A percentile compares a stretch with the other conserved stretches of the same genome.
Conservation (phyloP, 345 rosid species). For the Conringia planisiliqua region DNA sequence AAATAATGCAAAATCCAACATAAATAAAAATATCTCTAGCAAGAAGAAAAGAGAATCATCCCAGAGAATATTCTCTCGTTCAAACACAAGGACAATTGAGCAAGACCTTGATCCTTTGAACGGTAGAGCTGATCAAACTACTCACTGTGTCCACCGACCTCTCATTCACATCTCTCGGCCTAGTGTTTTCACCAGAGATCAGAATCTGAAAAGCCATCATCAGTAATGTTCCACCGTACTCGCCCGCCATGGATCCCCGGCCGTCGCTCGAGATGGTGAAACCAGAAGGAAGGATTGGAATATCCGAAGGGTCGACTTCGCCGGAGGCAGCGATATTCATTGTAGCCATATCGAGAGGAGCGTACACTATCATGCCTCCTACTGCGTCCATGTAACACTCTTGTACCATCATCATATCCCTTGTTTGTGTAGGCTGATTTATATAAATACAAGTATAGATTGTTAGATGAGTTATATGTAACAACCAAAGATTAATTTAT, state of each 20-base stretch:
- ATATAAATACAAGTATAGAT: background rate
- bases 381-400: constrained; percentile 48
- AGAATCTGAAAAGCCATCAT: constrained; percentile 65
- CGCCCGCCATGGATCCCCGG: background rate
- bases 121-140: constrained; percentile 52
- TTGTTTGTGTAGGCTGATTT: background rate
- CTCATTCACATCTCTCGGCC: constrained; percentile 27
- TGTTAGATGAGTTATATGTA: background rate
- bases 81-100: constrained; percentile 36
- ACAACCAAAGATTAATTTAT: background rate
- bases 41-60: constrained; percentile 15
- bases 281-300: constrained; percentile 75
- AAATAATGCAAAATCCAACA: background rate
- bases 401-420: constrained; percentile 49
- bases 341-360: constrained; percentile 46
- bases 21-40: background rate
- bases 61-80: constrained; percentile 30
- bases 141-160: constrained; percentile 48
- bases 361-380: constrained; percentile 55
- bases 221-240: constrained; percentile 45
- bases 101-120: constrained; percentile 44
- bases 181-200: constrained; percentile 17
- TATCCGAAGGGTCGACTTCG: constrained; percentile 15
- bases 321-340: constrained; percentile 39
- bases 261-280: constrained; percentile 56